Evolutionary conservation across 805 yeast genomes (phyloP), one percentile per base, ranked within the genome.

Genomic region (Allodekkera sacchari): DNA sequence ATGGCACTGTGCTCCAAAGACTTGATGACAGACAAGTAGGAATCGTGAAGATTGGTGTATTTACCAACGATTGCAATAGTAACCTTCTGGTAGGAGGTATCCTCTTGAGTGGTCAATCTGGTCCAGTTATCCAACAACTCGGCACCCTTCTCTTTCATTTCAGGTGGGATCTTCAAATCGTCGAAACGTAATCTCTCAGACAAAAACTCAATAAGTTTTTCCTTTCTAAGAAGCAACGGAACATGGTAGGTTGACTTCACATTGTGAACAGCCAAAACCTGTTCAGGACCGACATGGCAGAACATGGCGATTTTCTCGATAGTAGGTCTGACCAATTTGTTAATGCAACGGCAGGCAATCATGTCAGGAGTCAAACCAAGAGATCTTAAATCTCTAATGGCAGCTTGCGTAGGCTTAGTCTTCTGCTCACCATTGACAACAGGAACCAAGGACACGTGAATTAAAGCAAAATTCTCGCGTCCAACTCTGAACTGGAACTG

Each of bases 381-480:
- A 28, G 95, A 83, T 63, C 99, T 81, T 61, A 92, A 72, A 59
- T 92, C 98, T 59, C 87, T 85, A 53, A 92, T 83, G 29, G 99
- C 99, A 42, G 97, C 98, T 66, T 92, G 99, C 9, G 99, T 92
- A 37, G 99, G 99, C 63, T 92, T 92, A 26, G 99, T 92, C 71
- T 92, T 92, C 61, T 92, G 96, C 67, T 92, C 99, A 41, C 97
- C 98, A 48, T 88, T 95, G 52, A 92, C 89, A 30, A 92, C 97
- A 28, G 97, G 97, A 29, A 92, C 97, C 42, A 92, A 68, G 27
- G 97, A 89, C 30, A 92, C 99, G 50, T 92, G 99, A 50, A 89
- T 84, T 55, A 92, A 70, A 13, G 96, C 94, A 62, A 92, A 92
- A 63, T 84, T 92, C 44, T 85, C 95, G 36, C 68, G 64, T 13